These are phyloP conservation scores for Jamesozyma lodderae DNA, from an alignment of 805 yeast species.

Conservation along the genomic window DNA sequence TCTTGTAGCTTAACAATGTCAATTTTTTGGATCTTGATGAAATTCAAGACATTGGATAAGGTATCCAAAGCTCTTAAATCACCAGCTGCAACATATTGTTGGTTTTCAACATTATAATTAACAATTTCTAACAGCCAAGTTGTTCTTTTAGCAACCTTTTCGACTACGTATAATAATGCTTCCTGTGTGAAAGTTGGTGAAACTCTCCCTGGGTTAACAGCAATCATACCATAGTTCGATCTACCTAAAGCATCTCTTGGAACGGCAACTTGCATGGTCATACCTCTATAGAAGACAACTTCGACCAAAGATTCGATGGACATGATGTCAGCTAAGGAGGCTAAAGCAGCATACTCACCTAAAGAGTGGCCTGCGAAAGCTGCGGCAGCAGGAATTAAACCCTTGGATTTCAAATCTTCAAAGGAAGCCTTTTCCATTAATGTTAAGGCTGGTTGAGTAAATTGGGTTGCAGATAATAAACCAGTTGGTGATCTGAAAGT, in stretches of 20 bases:
- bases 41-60: conserved; percentile 84
- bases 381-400: conserved; percentile 85
- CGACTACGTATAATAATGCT: conserved; percentile 90
- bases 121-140: conserved; percentile 96
- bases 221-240: conserved; percentile 98
- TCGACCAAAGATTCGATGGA: conserved; percentile 95
- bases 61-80: conserved; percentile 93
- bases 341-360: conserved; percentile 97
- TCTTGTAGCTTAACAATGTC: conserved; percentile 83
- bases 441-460: conserved; percentile 98
- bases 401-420: conserved; percentile 94
- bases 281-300: conserved; percentile 98
- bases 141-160: conserved; percentile 73
- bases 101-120: conserved; percentile 95
- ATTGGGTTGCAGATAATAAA: conserved; percentile 93
- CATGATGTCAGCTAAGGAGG: conserved; percentile 97
- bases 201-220: conserved; percentile 93
- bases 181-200: conserved; percentile 83
- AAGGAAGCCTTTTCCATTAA: conserved; percentile 98
- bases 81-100: conserved; percentile 98
- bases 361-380: conserved; percentile 98
- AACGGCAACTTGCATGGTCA: conserved; percentile 99
- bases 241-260: conserved; percentile 94
- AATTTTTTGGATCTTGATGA: conserved; percentile 87
- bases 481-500: conserved; percentile 93